Evolutionary conservation across 805 yeast genomes (phyloP).

Genomic region (Millerago galiae): DNA sequence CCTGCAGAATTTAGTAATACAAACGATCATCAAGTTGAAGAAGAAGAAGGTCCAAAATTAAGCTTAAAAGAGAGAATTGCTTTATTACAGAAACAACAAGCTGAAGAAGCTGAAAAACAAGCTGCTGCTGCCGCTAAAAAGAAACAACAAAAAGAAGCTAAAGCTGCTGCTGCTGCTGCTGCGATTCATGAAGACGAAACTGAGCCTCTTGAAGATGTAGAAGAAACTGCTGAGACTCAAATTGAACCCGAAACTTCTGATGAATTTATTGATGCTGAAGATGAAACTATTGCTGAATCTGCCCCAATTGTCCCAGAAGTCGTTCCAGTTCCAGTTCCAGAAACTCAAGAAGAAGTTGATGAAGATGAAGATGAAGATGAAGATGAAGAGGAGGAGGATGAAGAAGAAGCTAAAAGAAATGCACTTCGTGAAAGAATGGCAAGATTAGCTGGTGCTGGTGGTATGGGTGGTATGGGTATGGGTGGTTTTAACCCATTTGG

Average conservation of each 20-base stretch:
- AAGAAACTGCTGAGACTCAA: background rate
- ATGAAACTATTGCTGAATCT: background rate
- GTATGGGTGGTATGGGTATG: conserved; percentile 45
- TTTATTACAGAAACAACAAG: conserved; percentile 72
- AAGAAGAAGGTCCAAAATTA: conserved; percentile 63
- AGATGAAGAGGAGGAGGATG: conserved; percentile 58
- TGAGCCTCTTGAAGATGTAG: background rate
- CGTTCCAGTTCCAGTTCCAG: background rate
- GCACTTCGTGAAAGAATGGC: conserved; percentile 93
- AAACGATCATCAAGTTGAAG: conserved; percentile 29
- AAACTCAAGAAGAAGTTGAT: conserved; percentile 20
- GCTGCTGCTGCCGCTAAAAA: conserved; percentile 52
- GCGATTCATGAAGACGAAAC: background rate
- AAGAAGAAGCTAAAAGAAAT: conserved; percentile 68
- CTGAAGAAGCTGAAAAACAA: conserved; percentile 70
- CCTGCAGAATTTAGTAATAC: conserved; percentile 27
- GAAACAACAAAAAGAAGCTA: conserved; percentile 40
- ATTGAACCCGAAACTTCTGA: conserved; percentile 15
- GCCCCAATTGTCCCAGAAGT: background rate
- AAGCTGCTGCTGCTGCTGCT: background rate
- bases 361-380: conserved; percentile 37
- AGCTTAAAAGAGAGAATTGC: conserved; percentile 86
- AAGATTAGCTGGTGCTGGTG: conserved; percentile 79
- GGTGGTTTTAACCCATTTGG: conserved; percentile 36
- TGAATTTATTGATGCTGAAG: background rate